These are phyloP conservation scores for Nannochloropsis salina DNA, from an alignment of 108 stramenopile species.

Conservation along the genomic window DNA sequence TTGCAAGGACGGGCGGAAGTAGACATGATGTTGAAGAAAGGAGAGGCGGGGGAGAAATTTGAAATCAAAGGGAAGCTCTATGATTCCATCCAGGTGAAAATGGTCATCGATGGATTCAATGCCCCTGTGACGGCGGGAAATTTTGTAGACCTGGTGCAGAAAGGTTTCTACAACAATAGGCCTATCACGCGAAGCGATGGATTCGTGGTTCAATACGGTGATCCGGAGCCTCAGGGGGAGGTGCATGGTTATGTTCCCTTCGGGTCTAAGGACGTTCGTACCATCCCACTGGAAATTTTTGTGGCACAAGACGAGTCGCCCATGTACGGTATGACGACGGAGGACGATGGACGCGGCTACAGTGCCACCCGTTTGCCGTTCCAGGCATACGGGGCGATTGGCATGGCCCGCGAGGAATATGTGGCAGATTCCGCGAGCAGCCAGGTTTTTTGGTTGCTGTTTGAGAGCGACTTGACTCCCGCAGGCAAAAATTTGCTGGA, in stretches of 20 bases:
- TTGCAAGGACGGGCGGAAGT: conserved; percentile 62
- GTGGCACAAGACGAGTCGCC: conserved; percentile 77
- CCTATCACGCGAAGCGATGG: conserved; percentile 83
- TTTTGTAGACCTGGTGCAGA: conserved; percentile 86
- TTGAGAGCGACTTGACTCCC: conserved; percentile 91
- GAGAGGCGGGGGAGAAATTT: conserved; percentile 62
- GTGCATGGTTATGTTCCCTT: conserved; percentile 80
- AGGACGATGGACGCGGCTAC: conserved; percentile 85
- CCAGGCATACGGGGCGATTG: conserved; percentile 85
- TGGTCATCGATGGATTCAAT: conserved; percentile 88
- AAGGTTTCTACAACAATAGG: conserved; percentile 92
- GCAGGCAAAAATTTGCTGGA: conserved; percentile 97
- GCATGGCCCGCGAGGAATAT: conserved; percentile 92
- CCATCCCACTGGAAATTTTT: conserved; percentile 85
- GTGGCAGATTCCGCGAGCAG: conserved; percentile 78
- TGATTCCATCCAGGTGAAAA: conserved; percentile 71
- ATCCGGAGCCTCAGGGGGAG: conserved; percentile 71
- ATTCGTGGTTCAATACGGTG: conserved; percentile 93
- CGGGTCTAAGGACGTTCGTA: conserved; percentile 54
- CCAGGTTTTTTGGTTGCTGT: conserved; percentile 94
- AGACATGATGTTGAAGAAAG: conserved; percentile 77
- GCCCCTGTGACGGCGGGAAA: conserved; percentile 85
- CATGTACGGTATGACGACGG: conserved; percentile 81
- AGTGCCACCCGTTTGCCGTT: conserved; percentile 43
- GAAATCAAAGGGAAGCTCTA: conserved; percentile 71